Evolutionary conservation across 495 filamentous ascomycete genomes (phyloP), one percentile per base, ranked within the genome.

Genomic region (Copromyces sp.): DNA sequence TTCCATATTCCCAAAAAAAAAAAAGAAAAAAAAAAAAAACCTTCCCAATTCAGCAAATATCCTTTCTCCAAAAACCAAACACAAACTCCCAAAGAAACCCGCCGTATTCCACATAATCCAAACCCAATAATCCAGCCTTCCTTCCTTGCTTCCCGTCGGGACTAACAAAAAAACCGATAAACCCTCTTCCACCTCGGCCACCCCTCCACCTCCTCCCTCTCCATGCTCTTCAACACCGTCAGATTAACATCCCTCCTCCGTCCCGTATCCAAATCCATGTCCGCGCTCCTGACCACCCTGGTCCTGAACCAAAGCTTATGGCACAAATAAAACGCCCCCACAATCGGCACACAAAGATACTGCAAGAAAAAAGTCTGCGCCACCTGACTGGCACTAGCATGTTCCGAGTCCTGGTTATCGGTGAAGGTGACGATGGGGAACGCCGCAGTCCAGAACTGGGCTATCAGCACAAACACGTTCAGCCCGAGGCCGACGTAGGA

Each of bases 391-490:
- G 11, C 39, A 24, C 24, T 24, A 24, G 29, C n/a, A 2, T 39
- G 41, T 16, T 35, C 14, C 37, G 39, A 4, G 35, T 37, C 5
- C 47, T 68, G n/a, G 3, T 74, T 14, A 61, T 37, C 17, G 3
- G 29, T 11, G 39, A 72, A n/a, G 1, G 40, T 12, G 37, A 69
- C n/a, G 35, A 95, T 83, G 1, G 95, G 95, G 73, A 90, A 92
- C 17, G 93, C 90, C 39, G 91, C 94, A 38, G 90, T 91, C 95
- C 95, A 98, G 84, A 98, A 97, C 78, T 98, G 94, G 9, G 92
- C 95, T 65, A 95, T 77, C 29, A 98, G 86, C n/a, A 99, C 90
- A 11, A 97, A 83, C 37, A 84, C 71, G 80, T 97, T 97, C 80
- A 97, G 89, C 39, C 82, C 73, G 73, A 98, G 87, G 11, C 95